phyloP scores from a whole-genome alignment of 208 protist species.

The Trypanosoma congolense region DNA sequence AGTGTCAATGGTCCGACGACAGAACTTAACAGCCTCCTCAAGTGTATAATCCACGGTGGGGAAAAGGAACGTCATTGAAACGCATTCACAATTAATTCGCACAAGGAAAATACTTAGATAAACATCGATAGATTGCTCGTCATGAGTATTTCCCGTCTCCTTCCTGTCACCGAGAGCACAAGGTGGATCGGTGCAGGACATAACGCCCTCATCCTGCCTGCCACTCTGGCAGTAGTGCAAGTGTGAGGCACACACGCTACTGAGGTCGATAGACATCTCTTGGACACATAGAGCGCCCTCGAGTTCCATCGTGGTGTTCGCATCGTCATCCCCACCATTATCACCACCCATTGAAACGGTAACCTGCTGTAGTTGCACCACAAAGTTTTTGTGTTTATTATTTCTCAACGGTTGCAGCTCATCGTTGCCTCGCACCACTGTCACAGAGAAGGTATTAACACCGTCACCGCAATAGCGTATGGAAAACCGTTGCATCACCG shows the following conservation, averaged over 20 bases:
- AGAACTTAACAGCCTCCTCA: slow-evolving; percentile 63
- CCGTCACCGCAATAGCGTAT: neutral
- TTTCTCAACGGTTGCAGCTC: slow-evolving; percentile 5
- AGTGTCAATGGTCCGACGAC: slow-evolving; percentile 61
- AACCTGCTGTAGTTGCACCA: slow-evolving; percentile 53
- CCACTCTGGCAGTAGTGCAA: slow-evolving; percentile 12
- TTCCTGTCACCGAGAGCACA: neutral
- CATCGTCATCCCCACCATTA: slow-evolving; percentile 36
- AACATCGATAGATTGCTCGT: slow-evolving; percentile 8
- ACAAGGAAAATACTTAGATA: slow-evolving; percentile 65
- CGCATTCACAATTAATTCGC: slow-evolving; percentile 49
- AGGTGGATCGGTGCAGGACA: neutral
- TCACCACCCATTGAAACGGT: slow-evolving; percentile 30
- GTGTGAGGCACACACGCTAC: slow-evolving; percentile 31
- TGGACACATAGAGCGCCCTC: slow-evolving; percentile 43
- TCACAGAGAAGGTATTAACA: slow-evolving; percentile 1
- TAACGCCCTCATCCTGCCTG: neutral
- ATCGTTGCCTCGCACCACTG: slow-evolving; percentile 7
- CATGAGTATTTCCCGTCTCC: neutral
- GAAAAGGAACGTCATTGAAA: slow-evolving; percentile 71
- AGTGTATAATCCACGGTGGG: slow-evolving; percentile 53
- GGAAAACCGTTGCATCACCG: slow-evolving; percentile 11
- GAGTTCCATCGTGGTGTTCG: slow-evolving; percentile 26
- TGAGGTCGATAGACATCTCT: slow-evolving; percentile 29
- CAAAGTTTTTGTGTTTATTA: slow-evolving; percentile 8